These are phyloP conservation scores for Fusarium coffeatum DNA, from an alignment of 2,329 filamentous ascomycete species.

Conservation along the genomic window DNA sequence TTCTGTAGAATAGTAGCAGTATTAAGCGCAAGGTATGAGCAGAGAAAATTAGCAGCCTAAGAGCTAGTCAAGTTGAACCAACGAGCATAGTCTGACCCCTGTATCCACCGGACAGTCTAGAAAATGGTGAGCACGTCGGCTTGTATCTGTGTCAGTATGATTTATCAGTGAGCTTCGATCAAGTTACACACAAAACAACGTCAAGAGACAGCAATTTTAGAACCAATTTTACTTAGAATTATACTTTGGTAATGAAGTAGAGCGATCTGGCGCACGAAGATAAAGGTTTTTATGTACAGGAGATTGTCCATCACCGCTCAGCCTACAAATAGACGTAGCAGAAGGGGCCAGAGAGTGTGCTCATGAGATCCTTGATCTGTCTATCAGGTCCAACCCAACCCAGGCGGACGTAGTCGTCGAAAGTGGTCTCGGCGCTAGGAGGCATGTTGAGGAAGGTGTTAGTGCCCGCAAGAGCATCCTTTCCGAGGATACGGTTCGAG, in stretches of 20 bases:
- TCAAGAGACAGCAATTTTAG: neutral
- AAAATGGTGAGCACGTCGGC: neutral
- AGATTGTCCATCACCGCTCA: neutral
- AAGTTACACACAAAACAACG: too few relatives aligned
- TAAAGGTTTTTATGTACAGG: neutral
- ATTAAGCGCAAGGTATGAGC: neutral
- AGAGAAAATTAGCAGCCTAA: neutral
- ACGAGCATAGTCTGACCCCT: neutral
- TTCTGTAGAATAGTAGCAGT: neutral
- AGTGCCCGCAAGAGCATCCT: slow-evolving; percentile 39
- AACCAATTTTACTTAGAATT: neutral
- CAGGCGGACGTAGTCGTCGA: slow-evolving; percentile 47
- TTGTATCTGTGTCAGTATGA: neutral
- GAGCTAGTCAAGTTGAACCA: neutral
- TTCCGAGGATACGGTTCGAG: slow-evolving; percentile 38
- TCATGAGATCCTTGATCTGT: slow-evolving; percentile 50
- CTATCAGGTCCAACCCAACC: slow-evolving; percentile 40
- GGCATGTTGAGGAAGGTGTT: slow-evolving; percentile 44
- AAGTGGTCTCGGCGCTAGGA: slow-evolving; percentile 40
- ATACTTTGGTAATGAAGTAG: neutral
- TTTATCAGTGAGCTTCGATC: neutral
- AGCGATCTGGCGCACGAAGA: slow-evolving; percentile 11
- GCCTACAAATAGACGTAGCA: slow-evolving; percentile 50
- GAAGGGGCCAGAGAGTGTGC: slow-evolving; percentile 50
- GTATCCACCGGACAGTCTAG: neutral